Evolutionary conservation across 2,329 filamentous ascomycete genomes (phyloP).

Genomic region (Aspergillus tanneri): DNA sequence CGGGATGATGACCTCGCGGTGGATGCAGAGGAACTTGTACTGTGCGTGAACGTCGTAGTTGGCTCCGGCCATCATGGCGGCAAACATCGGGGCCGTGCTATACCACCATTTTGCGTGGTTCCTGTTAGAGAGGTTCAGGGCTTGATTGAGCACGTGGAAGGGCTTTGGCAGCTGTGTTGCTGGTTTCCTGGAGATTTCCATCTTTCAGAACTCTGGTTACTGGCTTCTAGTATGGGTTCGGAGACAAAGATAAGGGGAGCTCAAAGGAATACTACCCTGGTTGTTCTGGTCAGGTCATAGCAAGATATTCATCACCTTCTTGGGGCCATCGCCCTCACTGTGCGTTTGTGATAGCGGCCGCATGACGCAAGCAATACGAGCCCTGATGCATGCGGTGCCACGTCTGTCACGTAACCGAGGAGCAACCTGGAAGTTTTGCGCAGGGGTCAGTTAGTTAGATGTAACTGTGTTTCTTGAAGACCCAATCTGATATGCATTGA

Average conservation of each 20-base stretch:
- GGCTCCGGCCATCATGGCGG: slow-evolving; percentile 2
- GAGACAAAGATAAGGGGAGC: not conserved
- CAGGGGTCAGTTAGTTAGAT: too few species aligned
- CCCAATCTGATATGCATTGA: too few species aligned
- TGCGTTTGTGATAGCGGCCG: too few species aligned
- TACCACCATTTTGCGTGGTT: slow-evolving; percentile 16
- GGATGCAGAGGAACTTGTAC: slow-evolving; percentile 10
- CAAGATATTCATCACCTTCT: too few species aligned
- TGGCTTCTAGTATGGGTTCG: not conserved
- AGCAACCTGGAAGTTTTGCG: too few species aligned
- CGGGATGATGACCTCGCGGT: slow-evolving; percentile 9
- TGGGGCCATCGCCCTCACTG: too few species aligned
- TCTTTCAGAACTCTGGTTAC: not conserved
- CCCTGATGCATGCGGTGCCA: too few species aligned
- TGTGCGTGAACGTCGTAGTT: slow-evolving; percentile 12
- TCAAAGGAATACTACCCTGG: too few species aligned
- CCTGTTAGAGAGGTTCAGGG: not conserved
- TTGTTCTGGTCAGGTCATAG: too few species aligned
- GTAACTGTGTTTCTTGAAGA: too few species aligned
- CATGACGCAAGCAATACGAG: too few species aligned
- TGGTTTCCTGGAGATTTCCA: not conserved
- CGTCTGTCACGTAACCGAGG: too few species aligned
- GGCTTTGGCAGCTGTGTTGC: not conserved
- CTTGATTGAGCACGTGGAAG: slow-evolving; percentile 1
- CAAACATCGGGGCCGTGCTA: slow-evolving; percentile 13